These are phyloP conservation scores for Osmanthus fragrans DNA, from an alignment of 257 asterid species.

Conservation along the genomic window DNA sequence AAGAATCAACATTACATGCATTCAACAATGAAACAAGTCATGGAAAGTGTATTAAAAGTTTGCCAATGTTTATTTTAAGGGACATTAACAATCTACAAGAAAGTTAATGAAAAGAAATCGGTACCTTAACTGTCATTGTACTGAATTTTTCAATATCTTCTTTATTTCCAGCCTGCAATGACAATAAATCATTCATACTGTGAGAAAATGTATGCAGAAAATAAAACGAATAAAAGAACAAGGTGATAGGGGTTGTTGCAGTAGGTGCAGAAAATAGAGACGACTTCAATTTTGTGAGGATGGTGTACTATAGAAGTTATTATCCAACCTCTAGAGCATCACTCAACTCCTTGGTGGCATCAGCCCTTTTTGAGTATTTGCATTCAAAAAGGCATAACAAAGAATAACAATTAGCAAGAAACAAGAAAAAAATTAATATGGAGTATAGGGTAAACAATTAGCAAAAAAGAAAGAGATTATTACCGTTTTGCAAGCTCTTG, in stretches of 20 bases:
- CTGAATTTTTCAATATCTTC: slow-evolving; percentile 95
- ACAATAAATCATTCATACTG: slow-evolving; percentile 16
- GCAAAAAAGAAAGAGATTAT: slow-evolving; percentile 19
- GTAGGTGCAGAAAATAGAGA: slow-evolving; percentile 1
- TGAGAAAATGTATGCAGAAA: slow-evolving; percentile 17
- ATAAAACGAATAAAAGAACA: slow-evolving; percentile 10
- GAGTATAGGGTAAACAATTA: slow-evolving; percentile 11
- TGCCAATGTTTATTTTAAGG: neutral
- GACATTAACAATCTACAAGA: slow-evolving; percentile 13
- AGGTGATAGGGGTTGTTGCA: neutral
- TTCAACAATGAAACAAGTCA: neutral
- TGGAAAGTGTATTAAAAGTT: neutral
- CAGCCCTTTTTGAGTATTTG: slow-evolving; percentile 55
- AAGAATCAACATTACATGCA: neutral
- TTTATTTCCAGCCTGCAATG: slow-evolving; percentile 64
- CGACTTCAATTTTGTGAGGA: slow-evolving; percentile 3
- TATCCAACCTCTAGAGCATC: slow-evolving; percentile 74
- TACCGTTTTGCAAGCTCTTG: slow-evolving; percentile 99
- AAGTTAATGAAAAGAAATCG: neutral
- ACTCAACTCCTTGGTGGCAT: no score
- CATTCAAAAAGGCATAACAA: slow-evolving; percentile 23
- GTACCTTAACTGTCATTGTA: slow-evolving; percentile 91
- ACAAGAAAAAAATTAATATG: slow-evolving; percentile 7
- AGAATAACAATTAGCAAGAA: slow-evolving; percentile 11
- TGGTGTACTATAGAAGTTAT: neutral